These are phyloP conservation scores for Hypholoma fasciculare DNA, from an alignment of 768 basidiomycete species.

Conservation along the genomic window DNA sequence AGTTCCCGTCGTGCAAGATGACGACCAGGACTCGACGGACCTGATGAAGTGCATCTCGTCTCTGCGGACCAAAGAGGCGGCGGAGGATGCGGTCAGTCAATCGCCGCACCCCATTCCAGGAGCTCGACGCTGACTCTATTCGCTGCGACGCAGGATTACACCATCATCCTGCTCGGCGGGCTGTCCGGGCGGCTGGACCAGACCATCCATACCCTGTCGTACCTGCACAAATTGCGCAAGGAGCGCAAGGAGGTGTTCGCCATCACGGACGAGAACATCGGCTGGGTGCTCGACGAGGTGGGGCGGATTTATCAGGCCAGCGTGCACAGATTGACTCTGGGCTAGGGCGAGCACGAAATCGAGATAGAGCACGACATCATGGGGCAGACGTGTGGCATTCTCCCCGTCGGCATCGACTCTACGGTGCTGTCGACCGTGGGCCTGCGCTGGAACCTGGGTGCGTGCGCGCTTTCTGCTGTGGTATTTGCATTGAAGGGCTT, in stretches of 20 bases:
- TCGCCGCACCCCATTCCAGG: neutral
- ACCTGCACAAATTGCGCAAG: conserved; percentile 77
- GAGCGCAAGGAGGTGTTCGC: conserved; percentile 62
- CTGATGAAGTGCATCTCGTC: conserved; percentile 87
- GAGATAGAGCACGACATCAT: conserved; percentile 69
- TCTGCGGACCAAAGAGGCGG: conserved; percentile 57
- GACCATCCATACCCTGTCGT: conserved; percentile 86
- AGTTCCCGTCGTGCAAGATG: conserved; percentile 66
- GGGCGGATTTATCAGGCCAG: neutral
- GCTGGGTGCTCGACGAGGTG: conserved; percentile 74
- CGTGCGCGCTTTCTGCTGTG: conserved; percentile 19
- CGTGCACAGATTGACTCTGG: neutral
- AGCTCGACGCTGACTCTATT: no score
- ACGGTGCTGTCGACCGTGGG: conserved; percentile 83
- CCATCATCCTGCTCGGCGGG: conserved; percentile 83
- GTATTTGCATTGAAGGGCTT: neutral
- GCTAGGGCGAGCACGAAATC: conserved; percentile 82
- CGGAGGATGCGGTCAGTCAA: conserved; percentile 38
- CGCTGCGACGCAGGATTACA: conserved; percentile 41
- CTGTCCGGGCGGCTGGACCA: conserved; percentile 92
- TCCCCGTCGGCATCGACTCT: conserved; percentile 83
- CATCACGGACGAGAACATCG: conserved; percentile 88
- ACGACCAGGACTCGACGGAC: conserved; percentile 86
- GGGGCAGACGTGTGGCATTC: conserved; percentile 91
- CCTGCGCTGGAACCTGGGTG: conserved; percentile 87